Percentiles rank a stretch among this genome's conserved stretches.
These are phyloP conservation scores for Paraphaeosphaeria minitans DNA, from an alignment of 2,329 filamentous ascomycete species.

Conservation along the genomic window DNA sequence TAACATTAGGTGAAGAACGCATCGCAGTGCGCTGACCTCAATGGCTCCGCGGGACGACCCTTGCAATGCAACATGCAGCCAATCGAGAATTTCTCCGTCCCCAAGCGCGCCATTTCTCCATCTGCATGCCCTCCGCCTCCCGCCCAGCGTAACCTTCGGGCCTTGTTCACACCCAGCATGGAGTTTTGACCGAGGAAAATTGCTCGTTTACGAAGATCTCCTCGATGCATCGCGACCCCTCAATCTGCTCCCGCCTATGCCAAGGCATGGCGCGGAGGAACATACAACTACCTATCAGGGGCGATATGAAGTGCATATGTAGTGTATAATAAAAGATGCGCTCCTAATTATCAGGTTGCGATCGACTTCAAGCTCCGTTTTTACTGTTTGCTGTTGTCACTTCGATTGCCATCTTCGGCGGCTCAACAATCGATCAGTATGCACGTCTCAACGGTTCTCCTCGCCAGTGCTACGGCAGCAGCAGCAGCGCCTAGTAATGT, in stretches of 20 bases:
- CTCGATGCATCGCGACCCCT: background rate
- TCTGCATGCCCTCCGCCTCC: background rate
- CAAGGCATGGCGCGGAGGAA: slow-evolving; percentile 6
- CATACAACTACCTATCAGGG: background rate
- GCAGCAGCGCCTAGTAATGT: slow-evolving; percentile 31
- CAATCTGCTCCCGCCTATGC: slow-evolving; percentile 5
- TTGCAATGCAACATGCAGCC: background rate
- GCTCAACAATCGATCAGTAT: slow-evolving; percentile 4
- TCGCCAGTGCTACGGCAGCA: slow-evolving; percentile 25
- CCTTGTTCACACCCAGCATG: background rate
- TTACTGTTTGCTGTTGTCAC: background rate
- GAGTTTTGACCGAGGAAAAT: slow-evolving; percentile 2
- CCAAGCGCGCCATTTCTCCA: background rate
- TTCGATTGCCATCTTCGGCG: background rate
- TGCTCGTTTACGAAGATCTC: background rate
- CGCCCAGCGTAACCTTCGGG: background rate
- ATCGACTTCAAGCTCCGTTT: background rate
- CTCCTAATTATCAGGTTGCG: too few species aligned
- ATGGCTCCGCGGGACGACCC: background rate
- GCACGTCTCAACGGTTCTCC: slow-evolving; percentile 16
- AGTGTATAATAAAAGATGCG: slow-evolving; percentile 8
- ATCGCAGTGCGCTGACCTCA: background rate
- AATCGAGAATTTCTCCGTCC: slow-evolving; percentile 9
- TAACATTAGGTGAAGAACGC: too few species aligned
- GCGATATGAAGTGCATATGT: background rate